Conservation (phyloP, 1,284 basidiomycete genomes). For the Grifola frondosa region DNA sequence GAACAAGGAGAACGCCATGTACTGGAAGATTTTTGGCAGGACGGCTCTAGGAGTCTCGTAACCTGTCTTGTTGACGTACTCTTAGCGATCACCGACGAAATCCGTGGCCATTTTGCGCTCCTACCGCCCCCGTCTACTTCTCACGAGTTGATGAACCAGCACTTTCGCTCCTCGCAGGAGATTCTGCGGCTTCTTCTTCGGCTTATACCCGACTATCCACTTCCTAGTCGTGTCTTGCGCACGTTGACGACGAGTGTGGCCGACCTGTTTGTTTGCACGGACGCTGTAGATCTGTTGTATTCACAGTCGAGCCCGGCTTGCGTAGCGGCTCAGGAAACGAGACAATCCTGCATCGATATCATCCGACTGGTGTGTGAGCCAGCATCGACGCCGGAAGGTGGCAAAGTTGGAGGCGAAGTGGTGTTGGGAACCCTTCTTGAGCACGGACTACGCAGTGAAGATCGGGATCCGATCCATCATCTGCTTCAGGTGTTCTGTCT, state of each 20-base stretch:
- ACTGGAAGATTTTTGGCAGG: conserved; percentile 58
- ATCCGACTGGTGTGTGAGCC: conserved; percentile 43
- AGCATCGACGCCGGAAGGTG: conserved; percentile 35
- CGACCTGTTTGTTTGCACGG: conserved; percentile 57
- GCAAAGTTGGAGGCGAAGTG: conserved; percentile 40
- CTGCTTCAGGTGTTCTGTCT: conserved; percentile 55
- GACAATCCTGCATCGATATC: conserved; percentile 51
- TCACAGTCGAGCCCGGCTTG: conserved; percentile 40
- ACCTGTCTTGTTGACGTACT: conserved; percentile 55
- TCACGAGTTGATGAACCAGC: conserved; percentile 45
- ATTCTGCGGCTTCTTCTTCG: conserved; percentile 49
- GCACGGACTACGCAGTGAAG: conserved; percentile 38
- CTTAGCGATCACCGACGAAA: conserved; percentile 46
- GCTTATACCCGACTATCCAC: conserved; percentile 46
- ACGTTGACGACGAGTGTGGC: conserved; percentile 43
- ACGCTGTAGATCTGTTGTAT: conserved; percentile 45
- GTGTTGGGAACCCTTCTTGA: conserved; percentile 57
- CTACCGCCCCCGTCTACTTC: conserved; percentile 29
- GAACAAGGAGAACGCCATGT: conserved; percentile 53
- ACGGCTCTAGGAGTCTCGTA: conserved; percentile 53
- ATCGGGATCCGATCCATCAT: conserved; percentile 56
- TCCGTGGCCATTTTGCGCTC: conserved; percentile 51
- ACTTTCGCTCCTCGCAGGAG: conserved; percentile 55
- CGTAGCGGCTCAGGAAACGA: conserved; percentile 41
- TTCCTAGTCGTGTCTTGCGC: conserved; percentile 49